These are phyloP conservation scores for Candida rishiriensis DNA, from an alignment of 805 yeast genomes.

Conservation along the genomic window DNA sequence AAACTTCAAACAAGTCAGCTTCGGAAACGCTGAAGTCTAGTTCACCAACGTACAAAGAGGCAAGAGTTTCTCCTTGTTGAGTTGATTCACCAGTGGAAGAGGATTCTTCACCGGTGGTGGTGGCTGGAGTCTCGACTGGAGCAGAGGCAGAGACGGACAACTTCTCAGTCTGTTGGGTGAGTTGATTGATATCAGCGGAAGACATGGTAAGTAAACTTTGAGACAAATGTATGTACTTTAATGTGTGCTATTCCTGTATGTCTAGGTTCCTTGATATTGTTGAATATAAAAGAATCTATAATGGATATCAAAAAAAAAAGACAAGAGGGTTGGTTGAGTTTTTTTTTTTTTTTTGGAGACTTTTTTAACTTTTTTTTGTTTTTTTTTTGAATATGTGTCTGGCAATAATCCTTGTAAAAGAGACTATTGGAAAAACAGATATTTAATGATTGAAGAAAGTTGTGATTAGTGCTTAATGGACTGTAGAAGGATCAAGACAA, in stretches of 20 bases:
- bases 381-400: constrained; percentile 9
- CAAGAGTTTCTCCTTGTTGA: constrained; percentile 53
- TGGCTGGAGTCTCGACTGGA: constrained; percentile 26
- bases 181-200: constrained; percentile 31
- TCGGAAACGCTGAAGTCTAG: constrained; percentile 89
- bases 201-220: constrained; percentile 21
- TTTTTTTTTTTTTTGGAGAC: constrained; percentile 15
- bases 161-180: constrained; percentile 32
- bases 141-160: constrained; percentile 29
- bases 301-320: constrained; percentile 7
- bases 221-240: too few species aligned
- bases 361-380: constrained; percentile 15
- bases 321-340: constrained; percentile 14
- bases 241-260: constrained; percentile 13
- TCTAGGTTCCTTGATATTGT: constrained; percentile 3
- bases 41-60: constrained; percentile 96
- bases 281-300: constrained; percentile 1
- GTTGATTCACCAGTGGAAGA: constrained; percentile 32
- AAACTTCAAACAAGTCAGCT: constrained; percentile 90
- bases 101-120: constrained; percentile 26
- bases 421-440: not conserved
- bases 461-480: too few species aligned
- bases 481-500: too few species aligned
- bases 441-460: too few species aligned
- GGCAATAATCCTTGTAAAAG: not conserved